Conservation (phyloP, 2,329 filamentous ascomycete species). For the Aspergillus sp. region DNA sequence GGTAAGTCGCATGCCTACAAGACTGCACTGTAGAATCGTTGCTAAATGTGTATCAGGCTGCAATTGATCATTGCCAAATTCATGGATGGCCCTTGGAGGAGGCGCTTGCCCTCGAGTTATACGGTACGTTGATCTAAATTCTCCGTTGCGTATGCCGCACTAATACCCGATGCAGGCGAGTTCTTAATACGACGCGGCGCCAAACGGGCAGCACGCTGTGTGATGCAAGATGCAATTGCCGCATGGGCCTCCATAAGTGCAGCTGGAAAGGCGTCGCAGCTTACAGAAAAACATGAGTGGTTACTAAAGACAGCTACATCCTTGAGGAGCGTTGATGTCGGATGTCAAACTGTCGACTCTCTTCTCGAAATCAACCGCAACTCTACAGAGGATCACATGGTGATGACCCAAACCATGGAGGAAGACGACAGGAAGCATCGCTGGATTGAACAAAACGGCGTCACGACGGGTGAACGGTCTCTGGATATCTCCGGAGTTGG, state of each 20-base stretch:
- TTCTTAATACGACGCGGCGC: slow-evolving; percentile 55
- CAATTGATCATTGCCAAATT: slow-evolving; percentile 57
- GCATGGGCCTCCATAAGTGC: slow-evolving; percentile 57
- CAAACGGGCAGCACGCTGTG: slow-evolving; percentile 53
- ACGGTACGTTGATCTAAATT: slow-evolving; percentile 33
- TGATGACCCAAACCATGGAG: slow-evolving; percentile 27
- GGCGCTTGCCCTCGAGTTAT: slow-evolving; percentile 56
- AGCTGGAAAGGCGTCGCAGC: slow-evolving; percentile 53
- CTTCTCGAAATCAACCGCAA: slow-evolving; percentile 37
- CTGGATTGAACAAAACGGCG: slow-evolving; percentile 39
- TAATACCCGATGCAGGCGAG: slow-evolving; percentile 30
- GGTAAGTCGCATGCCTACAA: slow-evolving; percentile 12
- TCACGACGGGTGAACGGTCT: slow-evolving; percentile 32
- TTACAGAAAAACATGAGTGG: slow-evolving; percentile 57
- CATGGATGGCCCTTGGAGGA: slow-evolving; percentile 57
- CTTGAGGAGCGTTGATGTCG: slow-evolving; percentile 49
- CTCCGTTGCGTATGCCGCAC: neutral
- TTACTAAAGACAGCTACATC: slow-evolving; percentile 52
- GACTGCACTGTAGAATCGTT: neutral
- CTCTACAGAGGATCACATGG: slow-evolving; percentile 24
- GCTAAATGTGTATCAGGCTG: slow-evolving; percentile 37
- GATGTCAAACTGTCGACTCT: slow-evolving; percentile 54
- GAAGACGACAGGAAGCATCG: slow-evolving; percentile 37
- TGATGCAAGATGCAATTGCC: slow-evolving; percentile 55
- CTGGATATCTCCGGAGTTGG: slow-evolving; percentile 40